These are phyloP conservation scores for Trichoderma asperellum DNA, from an alignment of 2,329 filamentous ascomycete species.

Conservation along the genomic window DNA sequence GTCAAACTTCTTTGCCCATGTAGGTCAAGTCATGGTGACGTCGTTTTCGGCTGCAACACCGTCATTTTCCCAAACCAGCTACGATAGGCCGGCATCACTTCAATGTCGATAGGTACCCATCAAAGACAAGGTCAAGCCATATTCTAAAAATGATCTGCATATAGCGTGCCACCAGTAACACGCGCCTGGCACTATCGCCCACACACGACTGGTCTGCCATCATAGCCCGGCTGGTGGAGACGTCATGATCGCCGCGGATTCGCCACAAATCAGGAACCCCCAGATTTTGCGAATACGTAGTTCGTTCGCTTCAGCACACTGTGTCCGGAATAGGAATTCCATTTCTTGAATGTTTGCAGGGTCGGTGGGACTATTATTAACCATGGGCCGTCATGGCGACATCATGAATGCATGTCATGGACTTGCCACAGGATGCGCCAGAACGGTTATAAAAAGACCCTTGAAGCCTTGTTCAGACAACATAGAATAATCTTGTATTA, in stretches of 20 bases:
- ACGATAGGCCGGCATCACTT: neutral
- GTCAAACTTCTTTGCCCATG: neutral
- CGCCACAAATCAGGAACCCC: neutral
- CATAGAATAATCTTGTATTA: neutral
- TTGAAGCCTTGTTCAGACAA: neutral
- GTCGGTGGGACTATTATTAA: neutral
- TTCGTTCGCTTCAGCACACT: neutral
- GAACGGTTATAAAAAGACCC: neutral
- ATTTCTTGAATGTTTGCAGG: neutral
- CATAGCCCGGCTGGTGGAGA: neutral
- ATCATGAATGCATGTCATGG: slow-evolving; percentile 6
- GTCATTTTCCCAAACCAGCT: neutral
- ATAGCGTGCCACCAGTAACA: neutral
- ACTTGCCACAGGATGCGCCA: slow-evolving; percentile 2
- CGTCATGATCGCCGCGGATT: slow-evolving; percentile 8
- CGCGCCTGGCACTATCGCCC: neutral
- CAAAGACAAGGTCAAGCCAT: neutral
- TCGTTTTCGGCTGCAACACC: slow-evolving; percentile 1
- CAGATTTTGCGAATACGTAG: neutral
- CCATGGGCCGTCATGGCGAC: slow-evolving; percentile 7
- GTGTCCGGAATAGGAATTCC: neutral
- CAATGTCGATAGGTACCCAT: neutral
- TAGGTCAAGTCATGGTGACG: slow-evolving; percentile 14
- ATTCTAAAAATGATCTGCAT: neutral
- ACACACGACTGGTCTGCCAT: neutral